Base-by-base conservation (phyloP, 2,329 filamentous ascomycete species). In the Leptographium wingfieldii region DNA sequence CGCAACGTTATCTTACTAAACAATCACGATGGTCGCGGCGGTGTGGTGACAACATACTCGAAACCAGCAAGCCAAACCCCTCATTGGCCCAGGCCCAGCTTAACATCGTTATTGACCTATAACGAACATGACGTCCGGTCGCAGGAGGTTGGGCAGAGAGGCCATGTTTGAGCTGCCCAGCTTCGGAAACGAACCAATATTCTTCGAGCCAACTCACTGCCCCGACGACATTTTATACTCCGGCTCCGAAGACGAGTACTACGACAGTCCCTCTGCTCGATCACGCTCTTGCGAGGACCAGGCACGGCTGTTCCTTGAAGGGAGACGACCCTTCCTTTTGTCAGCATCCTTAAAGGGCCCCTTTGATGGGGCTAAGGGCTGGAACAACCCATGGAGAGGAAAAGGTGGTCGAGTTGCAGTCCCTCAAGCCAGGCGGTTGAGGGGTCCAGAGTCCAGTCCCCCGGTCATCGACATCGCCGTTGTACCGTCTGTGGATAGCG, bases 301-400 rank as follows among this genome's bases (percentile, higher is more conserved):
- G 14, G 86, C 82, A 1, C 71, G 76, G 38, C 75, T 77, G 40
- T 88, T 80, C 65, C 71, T 88, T 46, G 71, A 75, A 7, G 86
- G 86, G 0, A 72, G 76, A 35, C 67, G 76, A 2, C 77, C 85
- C 0, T 67, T 79, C 29, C 74, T 91, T 3, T 68, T 84, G 3
- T 86, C 86, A 14, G 80, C 86, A 7, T 70, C 73, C 6, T 73
- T 89, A 3, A 77, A 73, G 61, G 86, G 86, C 0, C 86, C 86
- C 0, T 86, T 88, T 64, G 75, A 78, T 53, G 69, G 66, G 59
- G 67, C 71, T 49, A 73, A 70, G 2, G 77, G 77, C 27, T 83
- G 80, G 80, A 66, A 68, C 38, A 81, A 82, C 63, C 80, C 80
- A 16, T 82, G 80, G 80, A 67, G 69, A 51, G 73, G 74, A 11